phyloP scores from a whole-genome alignment of 768 basidiomycete genomes.

The Leccinum subtestaceum region DNA sequence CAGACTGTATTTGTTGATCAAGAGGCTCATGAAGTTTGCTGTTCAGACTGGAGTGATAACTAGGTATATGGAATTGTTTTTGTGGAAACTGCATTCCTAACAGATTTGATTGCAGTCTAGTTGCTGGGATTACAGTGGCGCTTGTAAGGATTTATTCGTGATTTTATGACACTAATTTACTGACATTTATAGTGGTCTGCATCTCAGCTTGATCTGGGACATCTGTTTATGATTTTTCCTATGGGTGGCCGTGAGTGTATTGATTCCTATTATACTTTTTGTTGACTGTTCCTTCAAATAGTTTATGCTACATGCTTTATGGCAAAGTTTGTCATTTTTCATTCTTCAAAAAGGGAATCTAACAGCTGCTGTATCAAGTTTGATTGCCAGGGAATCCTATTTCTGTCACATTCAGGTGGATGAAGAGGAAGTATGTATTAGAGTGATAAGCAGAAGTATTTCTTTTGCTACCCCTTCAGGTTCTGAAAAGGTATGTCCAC shows the following conservation, averaged over 20 bases:
- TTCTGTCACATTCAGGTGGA: constrained; percentile 4
- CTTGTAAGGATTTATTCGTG: constrained; percentile 17
- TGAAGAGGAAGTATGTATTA: neutral
- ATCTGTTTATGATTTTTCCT: constrained; percentile 27
- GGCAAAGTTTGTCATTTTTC: constrained; percentile 22
- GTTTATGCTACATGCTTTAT: constrained; percentile 30
- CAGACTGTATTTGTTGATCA: constrained; percentile 18
- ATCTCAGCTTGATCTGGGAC: constrained; percentile 15
- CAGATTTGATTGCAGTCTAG: constrained; percentile 10
- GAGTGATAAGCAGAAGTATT: neutral
- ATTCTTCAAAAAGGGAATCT: neutral
- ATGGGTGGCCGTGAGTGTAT: constrained; percentile 22
- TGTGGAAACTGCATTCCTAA: neutral
- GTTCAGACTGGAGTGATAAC: constrained; percentile 30
- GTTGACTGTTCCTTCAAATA: neutral
- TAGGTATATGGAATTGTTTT: constrained; percentile 8
- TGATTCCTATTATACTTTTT: neutral
- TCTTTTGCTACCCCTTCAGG: constrained; percentile 3
- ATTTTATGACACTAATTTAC: neutral
- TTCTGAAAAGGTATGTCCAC: constrained; percentile 1
- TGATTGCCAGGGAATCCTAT: constrained; percentile 30
- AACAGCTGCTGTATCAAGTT: constrained; percentile 9
- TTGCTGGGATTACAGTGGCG: constrained; percentile 7
- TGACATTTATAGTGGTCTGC: constrained; percentile 17
- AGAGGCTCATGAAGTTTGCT: constrained; percentile 17